Evolutionary conservation across 495 filamentous ascomycete genomes (phyloP).

Genomic region (Neurospora terricola): DNA sequence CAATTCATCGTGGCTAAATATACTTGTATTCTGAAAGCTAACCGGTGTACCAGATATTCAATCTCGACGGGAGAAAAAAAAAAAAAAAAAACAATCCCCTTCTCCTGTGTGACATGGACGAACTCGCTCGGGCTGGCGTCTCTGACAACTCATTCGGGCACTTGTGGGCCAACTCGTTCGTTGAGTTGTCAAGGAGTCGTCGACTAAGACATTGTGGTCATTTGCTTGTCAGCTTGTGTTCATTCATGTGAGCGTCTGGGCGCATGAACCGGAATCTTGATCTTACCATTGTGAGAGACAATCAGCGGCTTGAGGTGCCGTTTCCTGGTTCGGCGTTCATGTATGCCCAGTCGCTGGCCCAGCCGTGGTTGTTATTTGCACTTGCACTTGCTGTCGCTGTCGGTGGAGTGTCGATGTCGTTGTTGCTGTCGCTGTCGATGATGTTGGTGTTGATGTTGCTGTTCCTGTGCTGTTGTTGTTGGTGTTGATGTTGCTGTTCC

Average conservation of each 20-base stretch:
- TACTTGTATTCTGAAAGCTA: background rate
- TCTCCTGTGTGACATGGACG: background rate
- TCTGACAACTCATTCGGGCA: background rate
- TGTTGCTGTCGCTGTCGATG: background rate
- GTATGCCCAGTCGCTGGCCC: background rate
- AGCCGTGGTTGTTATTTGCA: background rate
- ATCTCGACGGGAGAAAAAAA: background rate
- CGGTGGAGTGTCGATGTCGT: background rate
- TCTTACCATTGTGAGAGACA: background rate
- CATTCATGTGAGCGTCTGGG: background rate
- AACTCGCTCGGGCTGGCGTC: background rate
- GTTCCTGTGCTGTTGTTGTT: background rate
- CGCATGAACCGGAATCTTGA: background rate
- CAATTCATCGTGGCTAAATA: background rate
- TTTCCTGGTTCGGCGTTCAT: background rate
- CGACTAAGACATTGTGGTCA: background rate
- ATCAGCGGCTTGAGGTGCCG: background rate
- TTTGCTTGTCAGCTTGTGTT: background rate
- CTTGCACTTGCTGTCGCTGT: background rate
- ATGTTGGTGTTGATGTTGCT: background rate
- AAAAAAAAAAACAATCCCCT: background rate
- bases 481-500: background rate
- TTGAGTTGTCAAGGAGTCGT: background rate
- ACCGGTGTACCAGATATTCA: background rate
- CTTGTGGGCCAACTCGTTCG: background rate